Evolutionary conservation across 768 basidiomycete species (phyloP), one percentile per base, ranked within the genome.

Genomic region (Botryobasidium botryosum): DNA sequence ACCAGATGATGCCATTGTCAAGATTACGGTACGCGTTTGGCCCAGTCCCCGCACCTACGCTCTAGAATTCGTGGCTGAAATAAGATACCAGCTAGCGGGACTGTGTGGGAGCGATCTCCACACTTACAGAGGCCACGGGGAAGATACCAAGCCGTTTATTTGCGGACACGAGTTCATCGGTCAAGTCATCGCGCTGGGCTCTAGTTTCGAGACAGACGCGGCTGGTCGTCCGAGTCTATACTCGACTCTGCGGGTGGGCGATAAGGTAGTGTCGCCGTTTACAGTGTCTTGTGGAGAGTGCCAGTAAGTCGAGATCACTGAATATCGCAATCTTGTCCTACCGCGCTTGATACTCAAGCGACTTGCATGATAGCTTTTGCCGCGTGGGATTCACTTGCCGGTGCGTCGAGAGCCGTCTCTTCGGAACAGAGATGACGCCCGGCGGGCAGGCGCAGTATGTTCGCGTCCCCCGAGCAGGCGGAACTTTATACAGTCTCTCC

Each of bases 251-350:
- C 71, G 68, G 44, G 59, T 81, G 5, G 82, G 81, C 4, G 77
- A 86, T 56, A 79, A 74, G 53, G 78, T 86, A 12, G 74, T 86
- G 20, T 75, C 80, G 1, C 79, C 84, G 2, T 86, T 85, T 59
- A 81, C 81, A 0, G 68, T 71, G n/a, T 80, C 73, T 40, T 87
- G 84, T 51, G 77, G 76, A n/a, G 81, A 85, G 55, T 87, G 84
- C 69, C 72, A 77, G 82, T 86, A 48, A 55, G 75, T 68, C n/a
- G 12, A 5, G 43, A 29, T 18, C 29, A 35, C 24, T 12, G 8
- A 24, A 47, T 26, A 13, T 33, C 27, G 25, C n/a, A 21, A 26
- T 21, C 12, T 23, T 6, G 17, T 5, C 43, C 13, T 27, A 44
- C 24, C 43, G 24, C 2, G 17, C 13, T 23, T 36, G 25, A 7